Base-by-base conservation (phyloP, 768 basidiomycete genomes). In the Boletus sensibilis region DNA sequence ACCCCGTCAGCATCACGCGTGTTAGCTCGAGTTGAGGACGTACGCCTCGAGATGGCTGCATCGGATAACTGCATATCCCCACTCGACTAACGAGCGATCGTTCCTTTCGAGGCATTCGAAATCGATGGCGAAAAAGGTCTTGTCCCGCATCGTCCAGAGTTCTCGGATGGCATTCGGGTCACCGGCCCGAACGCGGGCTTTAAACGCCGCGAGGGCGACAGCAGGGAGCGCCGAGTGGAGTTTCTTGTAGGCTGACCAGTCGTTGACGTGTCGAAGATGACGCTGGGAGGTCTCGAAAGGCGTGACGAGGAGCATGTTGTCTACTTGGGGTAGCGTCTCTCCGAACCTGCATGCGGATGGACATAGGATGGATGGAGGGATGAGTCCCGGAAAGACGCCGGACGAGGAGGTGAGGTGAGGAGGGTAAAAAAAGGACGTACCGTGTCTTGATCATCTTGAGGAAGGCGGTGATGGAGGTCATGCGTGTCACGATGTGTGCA, bases 401-500 rank as follows among this genome's bases (percentile, higher is more conserved):
- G 12, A 23, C 27, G 14, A 37, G 25, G 34, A 18, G 39, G 47
- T n/a, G n/a, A 27, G 2, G 18, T 13, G 34, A 37, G 3, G 10
- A n/a, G n/a, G n/a, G 5, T 11, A 23, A 25, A 39, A 39, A 44
- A 44, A 51, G 20, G 42, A 52, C 41, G 18, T 58, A 85, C 88
- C 90, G 81, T 3, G 87, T 89, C 74, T 89, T 89, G 64, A 93
- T 85, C 90, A 92, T 93, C 74, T 86, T 89, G 46, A 90, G 70
- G 63, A 93, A 93, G 1, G 88, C 85, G 5, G 81, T 79, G 46
- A 93, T 78, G 33, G 86, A 87, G 4, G 78, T 84, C 58, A 84
- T 72, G 45, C 87, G 81, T n/a, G 90, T 92, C 23, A 89, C 89
- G 52, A 93, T 86, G 68, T 92, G 90, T 0, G 88, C 83, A 58